Base-by-base conservation (phyloP, 495 filamentous ascomycete species). In the Echria macrotheca region DNA sequence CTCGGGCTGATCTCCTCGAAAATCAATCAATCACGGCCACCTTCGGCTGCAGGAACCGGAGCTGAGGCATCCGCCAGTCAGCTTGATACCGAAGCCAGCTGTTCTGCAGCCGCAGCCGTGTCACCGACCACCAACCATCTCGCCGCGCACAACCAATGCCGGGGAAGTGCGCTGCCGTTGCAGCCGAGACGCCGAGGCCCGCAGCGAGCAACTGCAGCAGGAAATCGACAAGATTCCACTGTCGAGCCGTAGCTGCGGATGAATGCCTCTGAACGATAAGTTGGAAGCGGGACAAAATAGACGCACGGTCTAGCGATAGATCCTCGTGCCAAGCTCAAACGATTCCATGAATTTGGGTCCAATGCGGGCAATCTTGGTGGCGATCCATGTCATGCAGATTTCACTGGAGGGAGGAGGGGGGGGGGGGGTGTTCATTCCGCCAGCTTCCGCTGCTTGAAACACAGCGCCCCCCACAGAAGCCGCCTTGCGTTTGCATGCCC, bases 301-400 rank as follows among this genome's bases (percentile, higher is more conserved):
- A 14, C 17, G 22, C 29, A 39, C 21, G 9, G 42, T 26, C 18
- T 26, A 17, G 23, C 11, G 24, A 40, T 14, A 39, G 23, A 38
- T 26, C 26, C 31, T 35, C 15, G 4, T 48, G 46, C 46, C 46
- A 48, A 48, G 46, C 24, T 21, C 18, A 10, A 21, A 48, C 24
- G 46, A 25, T 38, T 22, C 46, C 46, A 35, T 15, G n/a, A 38
- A 38, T 38, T 25, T 29, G 46, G 44, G 36, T 25, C 29, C 35
- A 10, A 40, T 23, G 28, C 46, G 21, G 46, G 46, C 33, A 48
- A 40, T 48, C 46, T 48, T 12, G 21, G 25, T 18, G 46, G 25
- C 46, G 46, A 48, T 48, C 46, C 46, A 48, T 38, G 28, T 32
- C 33, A 39, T 48, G 33, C 46, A 38, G 12, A 22, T 9, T 26